These are phyloP conservation scores for Ogataea paradorogensis DNA, from an alignment of 805 yeast genomes.

Conservation along the genomic window DNA sequence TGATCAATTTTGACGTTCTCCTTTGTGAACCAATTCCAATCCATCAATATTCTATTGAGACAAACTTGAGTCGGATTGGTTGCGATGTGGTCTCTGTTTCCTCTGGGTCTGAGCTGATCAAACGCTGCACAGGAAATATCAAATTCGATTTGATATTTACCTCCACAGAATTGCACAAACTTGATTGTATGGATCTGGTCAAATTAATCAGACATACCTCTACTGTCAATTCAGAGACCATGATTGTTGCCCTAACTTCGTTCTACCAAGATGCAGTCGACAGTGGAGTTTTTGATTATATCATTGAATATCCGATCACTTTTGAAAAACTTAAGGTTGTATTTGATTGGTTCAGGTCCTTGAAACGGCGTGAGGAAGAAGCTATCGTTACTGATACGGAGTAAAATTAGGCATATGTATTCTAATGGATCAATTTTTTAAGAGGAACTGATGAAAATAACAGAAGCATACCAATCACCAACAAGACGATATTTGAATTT, in stretches of 20 bases:
- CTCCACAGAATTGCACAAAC: conserved; percentile 63
- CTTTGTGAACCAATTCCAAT: conserved; percentile 87
- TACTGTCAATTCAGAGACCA: conserved; percentile 74
- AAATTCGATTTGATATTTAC: conserved; percentile 82
- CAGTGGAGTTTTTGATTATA: conserved; percentile 58
- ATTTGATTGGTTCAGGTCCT: conserved; percentile 26
- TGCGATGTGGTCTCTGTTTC: conserved; percentile 77
- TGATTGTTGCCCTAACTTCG: conserved; percentile 72
- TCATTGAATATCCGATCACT: conserved; percentile 69
- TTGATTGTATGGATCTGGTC: conserved; percentile 73
- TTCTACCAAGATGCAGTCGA: conserved; percentile 63
- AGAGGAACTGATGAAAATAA: neutral
- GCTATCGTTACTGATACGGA: conserved; percentile 35
- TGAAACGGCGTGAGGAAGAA: conserved; percentile 28
- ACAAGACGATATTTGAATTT: conserved; percentile 3
- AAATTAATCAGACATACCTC: conserved; percentile 72
- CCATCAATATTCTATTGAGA: conserved; percentile 64
- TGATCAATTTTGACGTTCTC: conserved; percentile 55
- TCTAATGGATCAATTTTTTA: neutral
- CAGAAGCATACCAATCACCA: neutral
- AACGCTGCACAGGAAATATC: conserved; percentile 78
- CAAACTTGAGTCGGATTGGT: conserved; percentile 63
- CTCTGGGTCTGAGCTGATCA: conserved; percentile 78
- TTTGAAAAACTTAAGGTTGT: conserved; percentile 32
- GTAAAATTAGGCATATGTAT: conserved; percentile 7